Evolutionary conservation across 768 basidiomycete genomes (phyloP).

Genomic region (Lactarius tabidus): DNA sequence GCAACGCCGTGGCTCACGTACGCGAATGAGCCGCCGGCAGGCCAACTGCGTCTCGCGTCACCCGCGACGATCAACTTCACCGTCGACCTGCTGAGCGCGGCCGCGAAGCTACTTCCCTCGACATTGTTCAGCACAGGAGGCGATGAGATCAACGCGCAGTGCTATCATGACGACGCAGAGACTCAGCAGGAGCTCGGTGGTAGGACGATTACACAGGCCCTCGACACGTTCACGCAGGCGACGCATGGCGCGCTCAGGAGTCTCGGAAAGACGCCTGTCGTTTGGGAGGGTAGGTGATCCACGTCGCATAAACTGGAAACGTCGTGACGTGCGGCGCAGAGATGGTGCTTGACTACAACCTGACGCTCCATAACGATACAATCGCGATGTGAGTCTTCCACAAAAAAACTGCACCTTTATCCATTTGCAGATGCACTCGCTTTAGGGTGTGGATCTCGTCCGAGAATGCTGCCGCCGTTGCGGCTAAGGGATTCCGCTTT

Average conservation of each 20-base stretch:
- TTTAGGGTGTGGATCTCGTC: conserved; percentile 71
- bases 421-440: neutral
- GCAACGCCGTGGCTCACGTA: conserved; percentile 55
- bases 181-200: conserved; percentile 46
- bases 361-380: conserved; percentile 8
- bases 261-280: conserved; percentile 69
- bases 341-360: neutral
- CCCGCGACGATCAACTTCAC: conserved; percentile 58
- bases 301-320: no score
- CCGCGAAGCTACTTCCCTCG: conserved; percentile 51
- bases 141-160: conserved; percentile 69
- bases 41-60: conserved; percentile 73
- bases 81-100: conserved; percentile 45
- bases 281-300: conserved; percentile 62
- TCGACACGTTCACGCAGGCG: conserved; percentile 55
- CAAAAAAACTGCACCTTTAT: neutral
- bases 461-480: conserved; percentile 52
- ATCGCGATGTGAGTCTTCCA: conserved; percentile 7
- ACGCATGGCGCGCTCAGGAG: conserved; percentile 54
- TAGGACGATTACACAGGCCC: conserved; percentile 57
- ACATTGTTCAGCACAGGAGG: conserved; percentile 77
- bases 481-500: conserved; percentile 54
- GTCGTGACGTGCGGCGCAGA: neutral
- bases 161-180: conserved; percentile 58
- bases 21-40: conserved; percentile 75